Conservation (phyloP, 495 filamentous ascomycete species). For the Copromyces sp. region DNA sequence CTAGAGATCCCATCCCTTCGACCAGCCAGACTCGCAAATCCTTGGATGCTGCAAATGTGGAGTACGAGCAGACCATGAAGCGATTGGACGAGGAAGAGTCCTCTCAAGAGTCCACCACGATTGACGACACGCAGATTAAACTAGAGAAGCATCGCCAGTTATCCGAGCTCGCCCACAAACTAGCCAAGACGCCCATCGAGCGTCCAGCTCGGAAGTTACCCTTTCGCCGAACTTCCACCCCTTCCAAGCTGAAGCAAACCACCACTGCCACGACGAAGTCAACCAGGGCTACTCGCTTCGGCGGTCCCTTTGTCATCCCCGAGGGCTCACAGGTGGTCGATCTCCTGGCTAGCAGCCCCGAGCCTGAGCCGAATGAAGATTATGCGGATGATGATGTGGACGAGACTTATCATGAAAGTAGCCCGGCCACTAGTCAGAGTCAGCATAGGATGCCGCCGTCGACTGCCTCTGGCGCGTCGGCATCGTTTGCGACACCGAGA, state of each 20-base stretch:
- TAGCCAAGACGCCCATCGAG: slow-evolving; percentile 17
- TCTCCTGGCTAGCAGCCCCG: slow-evolving; percentile 28
- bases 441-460: slow-evolving; percentile 3
- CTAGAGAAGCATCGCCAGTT: not conserved
- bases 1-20: slow-evolving; percentile 5
- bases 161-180: slow-evolving; percentile 4
- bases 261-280: not conserved
- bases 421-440: not conserved
- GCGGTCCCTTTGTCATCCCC: slow-evolving; percentile 20
- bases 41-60: slow-evolving; percentile 11
- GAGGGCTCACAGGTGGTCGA: slow-evolving; percentile 30
- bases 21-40: slow-evolving; percentile 14
- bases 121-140: not conserved
- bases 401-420: slow-evolving; percentile 21
- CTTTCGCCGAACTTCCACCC: not conserved
- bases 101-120: not conserved
- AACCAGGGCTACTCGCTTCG: not conserved
- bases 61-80: slow-evolving; percentile 28
- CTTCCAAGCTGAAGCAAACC: not conserved
- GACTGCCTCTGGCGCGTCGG: slow-evolving; percentile 1
- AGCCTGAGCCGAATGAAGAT: slow-evolving; percentile 26
- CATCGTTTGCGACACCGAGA: slow-evolving; percentile 12
- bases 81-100: slow-evolving; percentile 21
- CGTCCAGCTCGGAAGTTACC: slow-evolving; percentile 6
- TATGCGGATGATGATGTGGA: slow-evolving; percentile 37